Evolutionary conservation across 257 asterid species (phyloP), one percentile per base, ranked within the genome.

Genomic region (Ehretia macrophylla): DNA sequence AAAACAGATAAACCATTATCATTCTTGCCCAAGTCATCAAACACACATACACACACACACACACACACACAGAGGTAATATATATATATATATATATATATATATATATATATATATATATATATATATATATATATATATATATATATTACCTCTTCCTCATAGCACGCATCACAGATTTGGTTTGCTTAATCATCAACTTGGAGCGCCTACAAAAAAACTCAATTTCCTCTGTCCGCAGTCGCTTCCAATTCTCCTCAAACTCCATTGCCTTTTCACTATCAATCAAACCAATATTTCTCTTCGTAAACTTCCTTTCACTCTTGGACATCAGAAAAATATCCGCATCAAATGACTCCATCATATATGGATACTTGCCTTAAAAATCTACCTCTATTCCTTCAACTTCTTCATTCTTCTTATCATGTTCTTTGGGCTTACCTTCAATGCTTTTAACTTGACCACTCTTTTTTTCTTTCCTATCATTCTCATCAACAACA

Each of bases 161-260:
- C n/a, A n/a, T n/a, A n/a, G n/a, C n/a, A n/a, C n/a, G n/a, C n/a
- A n/a, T n/a, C n/a, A n/a, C 83, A 69, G 65, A 46, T n/a, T 50
- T 49, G 39, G 63, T 19, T 49, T 77, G 90, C 52, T 77, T 78
- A 14, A 17, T 14, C 64, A 81, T 55, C 81, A 85, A 57, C 14
- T 14, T 16, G 45, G 79, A 5, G 60, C 56, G 79, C 83, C 80
- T 73, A 51, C 46, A 10, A 12, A 51, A 52, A 8, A 85, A 17
- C 63, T 75, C 82, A 48, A 44, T 10, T 63, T 85, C 83, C 63
- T 74, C 75, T 59, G 32, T 12, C 12, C 51, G 6, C 72, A 88
- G 54, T 17, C 72, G 54, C 74, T 71, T 85, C 95, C 96, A 88
- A 70, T 77, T 73, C 8, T n/a, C n/a, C n/a, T n/a, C n/a, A n/a